phyloP scores from a whole-genome alignment of 2,329 filamentous ascomycete genomes.

The Xylaria sp. region DNA sequence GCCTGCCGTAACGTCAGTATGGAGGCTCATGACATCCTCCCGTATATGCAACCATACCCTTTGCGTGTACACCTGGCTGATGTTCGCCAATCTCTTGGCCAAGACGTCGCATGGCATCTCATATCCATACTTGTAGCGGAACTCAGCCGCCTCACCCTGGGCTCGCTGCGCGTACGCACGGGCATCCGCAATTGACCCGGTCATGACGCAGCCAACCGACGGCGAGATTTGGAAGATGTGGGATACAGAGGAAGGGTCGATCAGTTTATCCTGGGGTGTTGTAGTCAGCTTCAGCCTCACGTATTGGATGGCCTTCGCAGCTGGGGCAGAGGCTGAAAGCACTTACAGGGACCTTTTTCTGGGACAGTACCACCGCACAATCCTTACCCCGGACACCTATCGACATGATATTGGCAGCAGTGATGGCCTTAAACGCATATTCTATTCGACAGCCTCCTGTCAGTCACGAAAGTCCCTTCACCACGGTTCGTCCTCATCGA shows the following conservation, averaged over 20 bases:
- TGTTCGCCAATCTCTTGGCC: slow-evolving; percentile 96
- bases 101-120: slow-evolving; percentile 99
- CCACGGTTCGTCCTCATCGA: slow-evolving; percentile 26
- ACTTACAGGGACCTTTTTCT: slow-evolving; percentile 99
- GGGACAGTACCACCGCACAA: slow-evolving; percentile 95
- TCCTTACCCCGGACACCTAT: slow-evolving; percentile 95
- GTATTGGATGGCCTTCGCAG: slow-evolving; percentile 29
- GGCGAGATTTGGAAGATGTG: slow-evolving; percentile 98
- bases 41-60: slow-evolving; percentile 66
- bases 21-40: slow-evolving; percentile 11
- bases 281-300: slow-evolving; percentile 50
- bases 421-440: slow-evolving; percentile 99
- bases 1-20: slow-evolving; percentile 63
- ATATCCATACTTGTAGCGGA: slow-evolving; percentile 98
- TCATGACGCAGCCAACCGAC: slow-evolving; percentile 97
- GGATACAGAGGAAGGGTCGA: slow-evolving; percentile 95
- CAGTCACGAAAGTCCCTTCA: slow-evolving; percentile 39
- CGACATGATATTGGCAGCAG: slow-evolving; percentile 98
- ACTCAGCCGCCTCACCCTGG: slow-evolving; percentile 95
- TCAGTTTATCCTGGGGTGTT: slow-evolving; percentile 87
- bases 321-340: slow-evolving; percentile 42
- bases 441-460: slow-evolving; percentile 65
- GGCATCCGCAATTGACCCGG: slow-evolving; percentile 96
- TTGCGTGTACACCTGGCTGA: slow-evolving; percentile 99
- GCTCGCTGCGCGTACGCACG: slow-evolving; percentile 92